A percentile compares a stretch with the other conserved stretches of the same genome.
These are phyloP conservation scores for Didymellaceae sp. DNA, from an alignment of 2,329 filamentous ascomycete species.

Conservation along the genomic window DNA sequence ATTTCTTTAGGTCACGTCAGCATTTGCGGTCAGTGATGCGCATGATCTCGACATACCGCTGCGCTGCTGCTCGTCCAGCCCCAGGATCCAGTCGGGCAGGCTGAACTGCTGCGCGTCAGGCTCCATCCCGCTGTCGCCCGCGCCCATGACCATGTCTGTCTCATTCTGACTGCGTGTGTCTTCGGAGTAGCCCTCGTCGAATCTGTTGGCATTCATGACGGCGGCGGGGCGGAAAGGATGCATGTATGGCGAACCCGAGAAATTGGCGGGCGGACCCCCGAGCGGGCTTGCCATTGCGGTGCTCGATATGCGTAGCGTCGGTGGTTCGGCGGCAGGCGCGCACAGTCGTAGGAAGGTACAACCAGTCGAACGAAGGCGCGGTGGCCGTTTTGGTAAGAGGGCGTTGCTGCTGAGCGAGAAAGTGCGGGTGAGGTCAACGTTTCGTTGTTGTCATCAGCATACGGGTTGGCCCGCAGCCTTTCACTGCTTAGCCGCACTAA, in stretches of 20 bases:
- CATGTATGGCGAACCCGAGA: constrained; percentile 43
- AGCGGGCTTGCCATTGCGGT: constrained; percentile 42
- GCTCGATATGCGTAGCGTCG: constrained; percentile 10
- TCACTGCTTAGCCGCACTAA: background rate
- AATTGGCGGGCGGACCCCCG: constrained; percentile 26
- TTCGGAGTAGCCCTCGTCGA: constrained; percentile 89
- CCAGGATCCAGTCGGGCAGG: constrained; percentile 63
- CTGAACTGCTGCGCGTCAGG: constrained; percentile 38
- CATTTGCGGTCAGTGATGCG: background rate
- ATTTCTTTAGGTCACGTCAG: constrained; percentile 65
- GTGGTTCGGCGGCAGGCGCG: constrained; percentile 1
- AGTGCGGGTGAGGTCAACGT: constrained; percentile 4
- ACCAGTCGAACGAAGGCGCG: background rate
- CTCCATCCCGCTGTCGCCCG: constrained; percentile 45
- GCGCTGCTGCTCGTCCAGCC: constrained; percentile 61
- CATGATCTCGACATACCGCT: constrained; percentile 54
- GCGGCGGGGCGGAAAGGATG: constrained; percentile 46
- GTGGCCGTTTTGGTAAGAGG: background rate
- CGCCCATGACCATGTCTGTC: constrained; percentile 50
- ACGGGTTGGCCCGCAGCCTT: no score
- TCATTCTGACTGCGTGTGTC: constrained; percentile 63
- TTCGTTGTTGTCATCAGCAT: no score
- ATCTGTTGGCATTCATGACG: constrained; percentile 49
- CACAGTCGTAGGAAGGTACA: background rate
- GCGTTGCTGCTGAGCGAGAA: background rate